Base-by-base conservation (phyloP, 179 eudicot species). In the Vitellaria paradoxa region DNA sequence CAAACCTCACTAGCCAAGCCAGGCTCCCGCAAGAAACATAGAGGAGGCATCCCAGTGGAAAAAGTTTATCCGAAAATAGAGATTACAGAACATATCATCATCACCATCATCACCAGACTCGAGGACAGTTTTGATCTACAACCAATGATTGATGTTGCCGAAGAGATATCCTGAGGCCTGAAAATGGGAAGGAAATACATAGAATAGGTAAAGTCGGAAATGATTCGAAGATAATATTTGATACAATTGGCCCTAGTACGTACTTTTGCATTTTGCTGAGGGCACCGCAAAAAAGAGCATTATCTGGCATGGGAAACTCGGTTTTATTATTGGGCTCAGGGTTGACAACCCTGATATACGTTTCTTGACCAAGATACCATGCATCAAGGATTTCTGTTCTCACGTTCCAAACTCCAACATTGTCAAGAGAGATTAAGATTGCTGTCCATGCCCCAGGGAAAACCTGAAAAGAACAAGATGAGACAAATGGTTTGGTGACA, bases 361-460 rank as follows among this genome's bases (percentile, higher is more conserved):
- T 92, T 80, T 93, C 98, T 84, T 93, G 92, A 49, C 98, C 98
- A 17, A 92, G 98, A 69, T 90, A 92, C 98, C 98, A 93, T 8
- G 98, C 78, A 80, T 92, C 97, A 2, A 93, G 91, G 76, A 92
- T 93, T 65, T 87, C 89, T 0, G 98, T 88, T 84, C 98, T 92
- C 73, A 93, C 64, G 79, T 93, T 93, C 98, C 98, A 93, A 24
- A 89, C 75, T 57, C 98, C 98, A 2, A 93, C 97, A 55, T 93
- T 93, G 83, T 93, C 97, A 8, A 93, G 90, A 45, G 97, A 92
- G 50, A 89, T 86, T 66, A 93, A 76, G 55, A 93, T 78, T 18
- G 98, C 95, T 3, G 98, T 93, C 98, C 98, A 93, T 64, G 98
- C 98, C 49, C 93, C 98, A 3, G 98, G 98, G 70, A 85, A 93